Conservation (phyloP, 2,329 filamentous ascomycete species). For the Neopestalotiopsis clavispora region DNA sequence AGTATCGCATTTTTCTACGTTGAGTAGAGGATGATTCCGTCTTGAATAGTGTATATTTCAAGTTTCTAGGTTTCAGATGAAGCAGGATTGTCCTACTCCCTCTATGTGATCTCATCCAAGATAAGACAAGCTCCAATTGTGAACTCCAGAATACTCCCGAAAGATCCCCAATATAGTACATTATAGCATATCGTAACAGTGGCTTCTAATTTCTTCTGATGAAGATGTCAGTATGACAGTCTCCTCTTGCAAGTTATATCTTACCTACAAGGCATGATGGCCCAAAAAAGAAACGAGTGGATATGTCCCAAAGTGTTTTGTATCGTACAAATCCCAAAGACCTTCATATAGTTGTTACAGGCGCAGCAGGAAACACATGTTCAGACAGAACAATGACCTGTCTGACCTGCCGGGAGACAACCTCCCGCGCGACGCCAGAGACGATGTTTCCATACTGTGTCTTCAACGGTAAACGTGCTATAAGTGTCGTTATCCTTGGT, state of each 20-base stretch:
- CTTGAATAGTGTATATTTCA: not conserved
- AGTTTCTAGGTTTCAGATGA: not conserved
- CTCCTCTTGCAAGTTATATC: not conserved
- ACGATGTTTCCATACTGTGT: not conserved
- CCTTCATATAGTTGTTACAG: not conserved
- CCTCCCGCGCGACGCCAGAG: slow-evolving; percentile 3
- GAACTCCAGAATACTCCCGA: too few relatives aligned
- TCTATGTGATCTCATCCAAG: not conserved
- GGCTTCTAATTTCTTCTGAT: not conserved
- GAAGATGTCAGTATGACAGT: not conserved
- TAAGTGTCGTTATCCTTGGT: slow-evolving; percentile 5
- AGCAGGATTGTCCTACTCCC: not conserved
- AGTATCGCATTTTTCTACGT: too few relatives aligned
- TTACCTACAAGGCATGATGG: not conserved
- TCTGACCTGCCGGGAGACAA: not conserved
- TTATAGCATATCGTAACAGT: not conserved
- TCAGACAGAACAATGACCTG: not conserved
- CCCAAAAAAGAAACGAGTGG: not conserved
- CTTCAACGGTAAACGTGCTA: not conserved
- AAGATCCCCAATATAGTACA: too few relatives aligned
- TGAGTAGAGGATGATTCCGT: not conserved
- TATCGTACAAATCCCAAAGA: not conserved
- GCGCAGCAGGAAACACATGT: not conserved
- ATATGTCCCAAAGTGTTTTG: not conserved
- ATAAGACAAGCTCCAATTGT: too few relatives aligned